Conservation (phyloP, 2,329 filamentous ascomycete species). For the Zymoseptoria passerinii region DNA sequence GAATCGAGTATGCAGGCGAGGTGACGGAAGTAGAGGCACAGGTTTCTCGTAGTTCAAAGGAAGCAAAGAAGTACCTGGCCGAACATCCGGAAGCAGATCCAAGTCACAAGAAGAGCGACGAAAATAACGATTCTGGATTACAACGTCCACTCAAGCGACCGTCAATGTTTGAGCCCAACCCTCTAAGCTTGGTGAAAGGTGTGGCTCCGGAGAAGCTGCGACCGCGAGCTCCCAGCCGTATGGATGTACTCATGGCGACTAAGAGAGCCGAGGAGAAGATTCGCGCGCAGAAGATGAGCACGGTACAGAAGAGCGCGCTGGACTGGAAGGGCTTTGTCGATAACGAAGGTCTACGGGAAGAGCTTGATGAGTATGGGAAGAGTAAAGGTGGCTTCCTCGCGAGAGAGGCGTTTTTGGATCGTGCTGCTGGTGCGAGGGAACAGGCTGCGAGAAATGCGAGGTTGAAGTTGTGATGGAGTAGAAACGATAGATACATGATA, state of each 20-base stretch:
- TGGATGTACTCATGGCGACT: constrained; percentile 27
- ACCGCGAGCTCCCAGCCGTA: constrained; percentile 23
- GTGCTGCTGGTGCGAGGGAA: constrained; percentile 49
- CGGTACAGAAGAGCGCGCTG: constrained; percentile 56
- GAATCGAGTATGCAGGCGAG: constrained; percentile 51
- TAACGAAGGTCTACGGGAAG: constrained; percentile 51
- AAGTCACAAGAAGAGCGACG: constrained; percentile 18
- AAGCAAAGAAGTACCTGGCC: constrained; percentile 45
- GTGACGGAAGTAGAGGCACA: constrained; percentile 46
- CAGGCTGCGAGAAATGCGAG: constrained; percentile 48
- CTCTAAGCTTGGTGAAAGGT: constrained; percentile 38
- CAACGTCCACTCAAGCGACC: constrained; percentile 38
- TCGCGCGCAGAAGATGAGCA: constrained; percentile 52
- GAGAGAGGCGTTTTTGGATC: constrained; percentile 54
- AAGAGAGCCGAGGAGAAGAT: constrained; percentile 27
- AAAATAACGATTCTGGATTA: constrained; percentile 27
- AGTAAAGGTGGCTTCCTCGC: constrained; percentile 54
- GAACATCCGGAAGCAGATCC: constrained; percentile 32
- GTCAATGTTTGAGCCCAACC: constrained; percentile 45
- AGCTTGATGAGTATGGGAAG: constrained; percentile 53
- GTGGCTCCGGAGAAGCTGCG: constrained; percentile 39
- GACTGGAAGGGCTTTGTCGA: constrained; percentile 60
- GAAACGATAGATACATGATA: not conserved
- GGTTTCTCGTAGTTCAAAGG: constrained; percentile 46
- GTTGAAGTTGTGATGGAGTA: constrained; percentile 30